A percentile compares a stretch with the other conserved stretches of the same genome.
phyloP scores from a whole-genome alignment of 176 grass and related monocot species.

The Areca catechu region DNA sequence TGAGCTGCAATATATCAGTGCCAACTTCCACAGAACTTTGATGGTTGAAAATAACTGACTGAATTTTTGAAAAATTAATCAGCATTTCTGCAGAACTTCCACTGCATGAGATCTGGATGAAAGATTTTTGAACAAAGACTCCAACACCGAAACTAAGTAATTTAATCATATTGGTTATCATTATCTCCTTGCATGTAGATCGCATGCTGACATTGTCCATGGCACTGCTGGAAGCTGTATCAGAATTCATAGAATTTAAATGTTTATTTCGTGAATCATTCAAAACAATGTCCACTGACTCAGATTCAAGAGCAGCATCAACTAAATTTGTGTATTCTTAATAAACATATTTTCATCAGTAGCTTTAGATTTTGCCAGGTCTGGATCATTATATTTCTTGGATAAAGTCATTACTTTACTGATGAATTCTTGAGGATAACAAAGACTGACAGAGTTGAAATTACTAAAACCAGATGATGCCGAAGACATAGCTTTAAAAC shows the following conservation, averaged over 20 bases:
- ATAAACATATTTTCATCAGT: conserved; percentile 10
- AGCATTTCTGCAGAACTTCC: conserved; percentile 31
- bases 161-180: conserved; percentile 27
- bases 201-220: conserved; percentile 31
- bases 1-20: conserved; percentile 19
- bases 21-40: conserved; percentile 16
- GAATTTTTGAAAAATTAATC: conserved; percentile 41
- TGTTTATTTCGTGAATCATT: conserved; percentile 36
- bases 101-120: conserved; percentile 37
- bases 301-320: conserved; percentile 48
- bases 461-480: conserved; percentile 15
- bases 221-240: conserved; percentile 11
- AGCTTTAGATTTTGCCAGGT: conserved; percentile 17
- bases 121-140: conserved; percentile 44
- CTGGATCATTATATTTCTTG: conserved; percentile 11
- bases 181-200: conserved; percentile 15
- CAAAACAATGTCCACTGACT: conserved; percentile 39
- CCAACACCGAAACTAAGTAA: conserved; percentile 40
- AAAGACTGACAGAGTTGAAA: conserved; percentile 25
- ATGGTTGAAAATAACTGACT: conserved; percentile 41
- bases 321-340: conserved; percentile 27
- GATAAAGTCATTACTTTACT: conserved; percentile 37
- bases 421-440: conserved; percentile 47
- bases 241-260: conserved; percentile 11
- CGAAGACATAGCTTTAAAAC: conserved; percentile 32